Evolutionary conservation across 177 flowering plant species (phyloP).

Genomic region (Vitis hybrid): DNA sequence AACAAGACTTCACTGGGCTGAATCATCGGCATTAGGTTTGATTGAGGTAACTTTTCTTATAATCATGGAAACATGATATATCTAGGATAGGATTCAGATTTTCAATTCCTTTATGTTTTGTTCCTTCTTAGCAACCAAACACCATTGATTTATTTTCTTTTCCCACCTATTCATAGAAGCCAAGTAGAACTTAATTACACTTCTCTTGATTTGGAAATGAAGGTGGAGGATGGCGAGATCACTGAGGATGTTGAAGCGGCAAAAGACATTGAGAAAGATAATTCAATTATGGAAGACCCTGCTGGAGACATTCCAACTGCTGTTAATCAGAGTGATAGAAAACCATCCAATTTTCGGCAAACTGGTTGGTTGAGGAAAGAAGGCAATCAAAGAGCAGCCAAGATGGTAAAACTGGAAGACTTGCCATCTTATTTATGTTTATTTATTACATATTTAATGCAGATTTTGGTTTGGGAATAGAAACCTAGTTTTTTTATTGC

Average conservation of each 20-base stretch:
- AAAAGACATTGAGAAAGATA: conserved; percentile 31
- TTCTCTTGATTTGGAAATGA: conserved; percentile 11
- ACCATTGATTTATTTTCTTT: too few species aligned
- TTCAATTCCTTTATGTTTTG: neutral
- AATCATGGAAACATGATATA: too few species aligned
- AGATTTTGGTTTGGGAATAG: too few species aligned
- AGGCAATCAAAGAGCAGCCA: conserved; percentile 34
- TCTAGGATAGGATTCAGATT: too few species aligned
- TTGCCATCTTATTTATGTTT: neutral
- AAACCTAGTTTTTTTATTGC: neutral
- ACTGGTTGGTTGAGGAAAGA: conserved; percentile 52
- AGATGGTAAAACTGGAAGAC: conserved; percentile 24
- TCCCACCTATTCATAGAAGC: too few species aligned
- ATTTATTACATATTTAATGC: neutral
- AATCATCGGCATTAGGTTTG: too few species aligned
- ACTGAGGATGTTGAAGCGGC: conserved; percentile 37
- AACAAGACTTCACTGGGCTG: too few species aligned
- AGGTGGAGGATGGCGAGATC: conserved; percentile 87
- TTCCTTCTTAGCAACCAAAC: neutral
- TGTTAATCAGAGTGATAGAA: conserved; percentile 27
- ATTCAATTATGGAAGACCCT: conserved; percentile 20
- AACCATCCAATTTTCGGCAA: conserved; percentile 24
- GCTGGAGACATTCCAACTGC: conserved; percentile 8
- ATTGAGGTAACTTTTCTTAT: too few species aligned
- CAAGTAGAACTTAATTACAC: too few species aligned